Base-by-base conservation (phyloP, 2,329 filamentous ascomycete genomes). In the Pseudogymnoascus sp. region DNA sequence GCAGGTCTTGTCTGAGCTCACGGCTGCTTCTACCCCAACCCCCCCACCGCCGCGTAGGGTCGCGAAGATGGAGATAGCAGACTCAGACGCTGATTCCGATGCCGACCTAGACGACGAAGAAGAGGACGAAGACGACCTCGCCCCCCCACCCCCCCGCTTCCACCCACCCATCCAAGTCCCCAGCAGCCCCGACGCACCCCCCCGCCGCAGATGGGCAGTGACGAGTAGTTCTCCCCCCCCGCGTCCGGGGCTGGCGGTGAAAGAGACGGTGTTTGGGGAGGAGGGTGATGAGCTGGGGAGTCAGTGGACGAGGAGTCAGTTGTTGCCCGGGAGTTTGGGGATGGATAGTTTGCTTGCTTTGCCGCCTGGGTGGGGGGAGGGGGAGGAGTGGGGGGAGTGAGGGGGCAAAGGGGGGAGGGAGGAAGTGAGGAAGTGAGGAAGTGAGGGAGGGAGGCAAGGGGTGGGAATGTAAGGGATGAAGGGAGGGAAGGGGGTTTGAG, bases 271-370 rank as follows among this genome's bases (percentile, higher is more conserved):
- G 25, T 34, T 57, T n/a, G 48, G n/a, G 28, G 25, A 34, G n/a
- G 25, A 31, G 10, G 25, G 8, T 2, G 48, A 57, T 57, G 48
- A 57, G 4, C n/a, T 57, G 48, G 48, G 48, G 48, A 57, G 48
- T 57, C 48, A 57, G 25, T 57, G 48, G 48, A 57, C 48, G 25
- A 57, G 48, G 48, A 57, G 48, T 5, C 48, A 57, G 25, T 19
- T 57, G 48, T 7, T 57, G 48, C 48, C 48, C 2, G 48, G 48
- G 25, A 57, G 48, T 13, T 34, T 57, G 48, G 48, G 48, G 48
- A 57, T 57, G 48, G 48, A 57, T 57, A 57, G 48, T 57, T 57
- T 57, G 48, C 48, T 57, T 57, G 48, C 25, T 57, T 31, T 57
- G 48, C 48, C 48, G 48, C 48, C 48, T 11, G 48, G 48, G 0